Evolutionary conservation across 2,329 filamentous ascomycete genomes (phyloP).

Genomic region (Zasmidium citrigriseum): DNA sequence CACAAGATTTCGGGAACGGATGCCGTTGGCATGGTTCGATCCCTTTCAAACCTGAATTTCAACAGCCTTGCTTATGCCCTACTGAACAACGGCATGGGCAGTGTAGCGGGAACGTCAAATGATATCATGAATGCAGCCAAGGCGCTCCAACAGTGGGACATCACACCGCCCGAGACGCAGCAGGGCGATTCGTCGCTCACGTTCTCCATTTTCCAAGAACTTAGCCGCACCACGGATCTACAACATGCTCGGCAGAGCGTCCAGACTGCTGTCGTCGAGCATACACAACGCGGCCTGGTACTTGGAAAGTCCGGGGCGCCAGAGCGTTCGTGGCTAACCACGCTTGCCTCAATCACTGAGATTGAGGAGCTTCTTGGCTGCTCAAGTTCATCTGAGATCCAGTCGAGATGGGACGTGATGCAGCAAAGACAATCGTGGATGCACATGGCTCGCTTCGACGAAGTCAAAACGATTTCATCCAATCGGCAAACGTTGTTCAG

Average conservation of each 20-base stretch:
- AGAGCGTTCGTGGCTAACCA: slow-evolving; percentile 38
- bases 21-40: slow-evolving; percentile 70
- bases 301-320: slow-evolving; percentile 9
- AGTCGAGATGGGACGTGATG: slow-evolving; percentile 64
- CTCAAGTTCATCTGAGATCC: slow-evolving; percentile 60
- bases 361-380: slow-evolving; percentile 74
- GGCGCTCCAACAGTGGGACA: slow-evolving; percentile 87
- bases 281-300: slow-evolving; percentile 8
- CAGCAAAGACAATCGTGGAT: slow-evolving; percentile 73
- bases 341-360: slow-evolving; percentile 75
- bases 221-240: slow-evolving; percentile 42
- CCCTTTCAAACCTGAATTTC: slow-evolving; percentile 77
- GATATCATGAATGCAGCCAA: slow-evolving; percentile 46
- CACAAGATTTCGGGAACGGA: slow-evolving; percentile 60
- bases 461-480: slow-evolving; percentile 78
- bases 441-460: slow-evolving; percentile 63
- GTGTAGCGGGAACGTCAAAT: slow-evolving; percentile 43
- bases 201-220: slow-evolving; percentile 78
- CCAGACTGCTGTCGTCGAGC: slow-evolving; percentile 10
- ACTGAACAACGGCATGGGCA: slow-evolving; percentile 65
- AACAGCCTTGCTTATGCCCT: slow-evolving; percentile 83
- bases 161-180: slow-evolving; percentile 67
- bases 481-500: slow-evolving; percentile 82
- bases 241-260: slow-evolving; percentile 13
- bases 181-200: slow-evolving; percentile 48